Conservation (phyloP, 768 basidiomycete genomes). For the Obba rivulosa region DNA sequence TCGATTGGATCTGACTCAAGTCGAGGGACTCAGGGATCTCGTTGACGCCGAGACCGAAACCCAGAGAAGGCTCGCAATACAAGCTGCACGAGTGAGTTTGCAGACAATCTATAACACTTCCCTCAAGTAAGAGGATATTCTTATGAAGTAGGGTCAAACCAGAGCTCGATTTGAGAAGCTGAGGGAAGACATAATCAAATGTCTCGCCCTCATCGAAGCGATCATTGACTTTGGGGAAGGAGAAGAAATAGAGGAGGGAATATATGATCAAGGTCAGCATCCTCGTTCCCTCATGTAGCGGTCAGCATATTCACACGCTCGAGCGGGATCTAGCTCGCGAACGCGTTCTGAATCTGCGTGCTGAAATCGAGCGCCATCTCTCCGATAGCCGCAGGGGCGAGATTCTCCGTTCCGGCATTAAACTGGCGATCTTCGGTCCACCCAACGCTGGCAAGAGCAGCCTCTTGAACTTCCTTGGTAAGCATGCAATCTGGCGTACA, state of each 20-base stretch:
- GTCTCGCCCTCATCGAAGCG: slow-evolving; percentile 78
- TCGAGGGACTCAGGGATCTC: slow-evolving; percentile 82
- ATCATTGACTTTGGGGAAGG: slow-evolving; percentile 92
- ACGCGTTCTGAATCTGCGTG: slow-evolving; percentile 44
- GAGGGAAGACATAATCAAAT: slow-evolving; percentile 60
- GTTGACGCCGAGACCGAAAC: slow-evolving; percentile 85
- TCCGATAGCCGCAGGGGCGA: slow-evolving; percentile 75
- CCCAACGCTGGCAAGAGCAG: slow-evolving; percentile 95
- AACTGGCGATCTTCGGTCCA: slow-evolving; percentile 84
- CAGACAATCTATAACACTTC: neutral
- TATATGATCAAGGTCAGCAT: slow-evolving; percentile 60
- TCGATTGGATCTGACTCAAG: slow-evolving; percentile 81
- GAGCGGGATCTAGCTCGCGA: slow-evolving; percentile 39
- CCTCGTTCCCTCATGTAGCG: neutral
- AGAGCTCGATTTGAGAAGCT: slow-evolving; percentile 58
- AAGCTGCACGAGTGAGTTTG: slow-evolving; percentile 57
- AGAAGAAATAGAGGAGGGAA: slow-evolving; percentile 82
- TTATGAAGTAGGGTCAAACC: slow-evolving; percentile 50
- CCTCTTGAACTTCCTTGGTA: slow-evolving; percentile 79
- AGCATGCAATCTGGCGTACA: neutral
- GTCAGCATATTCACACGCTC: neutral
- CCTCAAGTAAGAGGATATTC: slow-evolving; percentile 5
- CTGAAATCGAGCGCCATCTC: slow-evolving; percentile 50
- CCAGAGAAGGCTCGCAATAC: slow-evolving; percentile 70
- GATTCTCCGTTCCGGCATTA: slow-evolving; percentile 76